Conservation (phyloP, 306 rosid species). For the Pyrus pyrifolia region DNA sequence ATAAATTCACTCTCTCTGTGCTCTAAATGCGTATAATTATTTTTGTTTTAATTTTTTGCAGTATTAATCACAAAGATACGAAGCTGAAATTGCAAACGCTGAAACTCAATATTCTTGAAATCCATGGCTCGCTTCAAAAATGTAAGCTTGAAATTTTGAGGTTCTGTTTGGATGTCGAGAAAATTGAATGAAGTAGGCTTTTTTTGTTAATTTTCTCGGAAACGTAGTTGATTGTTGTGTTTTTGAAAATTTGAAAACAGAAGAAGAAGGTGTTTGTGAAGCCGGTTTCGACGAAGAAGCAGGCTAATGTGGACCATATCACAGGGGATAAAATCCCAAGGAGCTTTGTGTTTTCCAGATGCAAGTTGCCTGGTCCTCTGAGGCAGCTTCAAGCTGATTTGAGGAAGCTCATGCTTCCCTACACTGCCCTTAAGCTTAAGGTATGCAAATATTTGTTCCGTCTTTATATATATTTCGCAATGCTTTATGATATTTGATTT, state of each 20-base stretch:
- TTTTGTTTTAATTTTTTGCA: not conserved
- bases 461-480: not conserved
- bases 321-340: conserved; percentile 90
- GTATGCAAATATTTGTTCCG: conserved; percentile 12
- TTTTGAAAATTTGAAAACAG: conserved; percentile 2
- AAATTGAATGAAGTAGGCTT: not conserved
- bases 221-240: not conserved
- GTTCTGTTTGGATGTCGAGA: conserved; percentile 11
- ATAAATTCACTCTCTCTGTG: not conserved
- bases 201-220: not conserved
- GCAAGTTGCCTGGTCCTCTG: conserved; percentile 76
- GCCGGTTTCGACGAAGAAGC: conserved; percentile 47
- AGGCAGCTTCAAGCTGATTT: conserved; percentile 84
- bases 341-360: conserved; percentile 80
- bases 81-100: not conserved
- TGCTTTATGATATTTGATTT: not conserved
- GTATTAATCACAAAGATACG: not conserved
- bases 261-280: conserved; percentile 45
- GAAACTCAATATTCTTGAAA: not conserved
- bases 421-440: conserved; percentile 79
- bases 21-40: not conserved
- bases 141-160: conserved; percentile 17
- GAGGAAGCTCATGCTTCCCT: conserved; percentile 82
- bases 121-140: conserved; percentile 43
- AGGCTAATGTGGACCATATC: conserved; percentile 65